phyloP scores from a whole-genome alignment of 208 protist genomes.

The Trichomonas gallinae region DNA sequence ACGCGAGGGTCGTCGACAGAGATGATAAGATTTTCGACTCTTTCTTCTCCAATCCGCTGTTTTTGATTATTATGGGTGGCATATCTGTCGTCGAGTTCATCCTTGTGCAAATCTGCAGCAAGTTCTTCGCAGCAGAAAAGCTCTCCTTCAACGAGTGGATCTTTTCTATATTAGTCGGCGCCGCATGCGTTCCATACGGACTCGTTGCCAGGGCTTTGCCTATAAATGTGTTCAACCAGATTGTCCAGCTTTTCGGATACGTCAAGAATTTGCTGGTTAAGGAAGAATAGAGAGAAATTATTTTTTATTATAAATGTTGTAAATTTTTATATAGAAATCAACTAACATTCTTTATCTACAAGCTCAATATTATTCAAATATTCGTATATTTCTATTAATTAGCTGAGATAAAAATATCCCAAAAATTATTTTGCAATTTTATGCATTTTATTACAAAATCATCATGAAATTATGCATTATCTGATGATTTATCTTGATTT shows the following conservation, averaged over 20 bases:
- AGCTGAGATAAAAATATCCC: too few species aligned
- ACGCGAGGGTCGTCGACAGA: conserved; percentile 22
- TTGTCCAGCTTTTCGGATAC: background rate
- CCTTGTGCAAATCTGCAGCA: background rate
- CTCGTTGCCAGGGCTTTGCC: background rate
- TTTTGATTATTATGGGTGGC: background rate
- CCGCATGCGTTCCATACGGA: background rate
- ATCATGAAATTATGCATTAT: too few species aligned
- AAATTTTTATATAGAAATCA: too few species aligned
- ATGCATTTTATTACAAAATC: too few species aligned
- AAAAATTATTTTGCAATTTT: too few species aligned
- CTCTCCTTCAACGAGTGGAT: background rate
- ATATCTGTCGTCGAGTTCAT: background rate
- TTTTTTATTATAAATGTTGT: too few species aligned
- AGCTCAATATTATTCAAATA: too few species aligned
- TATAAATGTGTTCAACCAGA: background rate
- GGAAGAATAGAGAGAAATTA: background rate
- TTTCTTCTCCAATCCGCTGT: background rate
- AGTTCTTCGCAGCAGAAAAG: background rate
- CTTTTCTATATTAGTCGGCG: background rate
- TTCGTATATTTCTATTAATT: too few species aligned
- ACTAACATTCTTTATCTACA: too few species aligned
- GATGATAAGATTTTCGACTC: background rate
- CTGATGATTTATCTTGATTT: too few species aligned
- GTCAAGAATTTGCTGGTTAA: background rate